These are phyloP conservation scores for Mollisia scopiformis DNA, from an alignment of 2,329 filamentous ascomycete genomes.

Conservation along the genomic window DNA sequence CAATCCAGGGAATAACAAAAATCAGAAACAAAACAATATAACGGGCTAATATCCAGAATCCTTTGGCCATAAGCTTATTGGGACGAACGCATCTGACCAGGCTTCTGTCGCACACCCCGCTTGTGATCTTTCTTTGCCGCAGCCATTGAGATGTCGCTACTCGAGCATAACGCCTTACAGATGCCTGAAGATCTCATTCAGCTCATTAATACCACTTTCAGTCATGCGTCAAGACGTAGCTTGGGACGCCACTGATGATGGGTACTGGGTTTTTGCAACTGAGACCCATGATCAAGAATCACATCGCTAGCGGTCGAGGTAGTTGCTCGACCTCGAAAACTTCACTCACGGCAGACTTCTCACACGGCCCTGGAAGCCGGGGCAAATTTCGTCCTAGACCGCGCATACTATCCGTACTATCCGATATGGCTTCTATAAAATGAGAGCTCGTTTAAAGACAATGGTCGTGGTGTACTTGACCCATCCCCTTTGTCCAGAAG, in stretches of 20 bases:
- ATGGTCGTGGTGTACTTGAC: slow-evolving; percentile 9
- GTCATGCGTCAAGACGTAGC: neutral
- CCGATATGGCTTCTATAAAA: slow-evolving; percentile 5
- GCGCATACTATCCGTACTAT: neutral
- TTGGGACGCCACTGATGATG: neutral
- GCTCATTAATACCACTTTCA: neutral
- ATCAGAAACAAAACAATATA: neutral
- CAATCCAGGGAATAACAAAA: neutral
- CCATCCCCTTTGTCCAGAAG: neutral
- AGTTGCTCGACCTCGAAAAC: neutral
- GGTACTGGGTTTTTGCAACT: neutral
- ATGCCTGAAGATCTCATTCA: neutral
- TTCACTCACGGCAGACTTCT: neutral
- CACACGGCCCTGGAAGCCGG: neutral
- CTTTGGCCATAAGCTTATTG: neutral
- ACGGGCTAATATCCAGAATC: neutral
- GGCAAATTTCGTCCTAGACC: neutral
- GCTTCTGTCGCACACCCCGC: neutral
- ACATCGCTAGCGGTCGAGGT: neutral
- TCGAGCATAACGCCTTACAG: neutral
- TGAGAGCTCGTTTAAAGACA: neutral
- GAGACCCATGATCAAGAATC: slow-evolving; percentile 3
- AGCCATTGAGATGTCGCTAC: neutral
- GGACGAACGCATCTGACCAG: neutral
- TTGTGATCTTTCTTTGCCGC: neutral